Base-by-base conservation (phyloP, 2,329 filamentous ascomycete species). In the Venturia effusa region DNA sequence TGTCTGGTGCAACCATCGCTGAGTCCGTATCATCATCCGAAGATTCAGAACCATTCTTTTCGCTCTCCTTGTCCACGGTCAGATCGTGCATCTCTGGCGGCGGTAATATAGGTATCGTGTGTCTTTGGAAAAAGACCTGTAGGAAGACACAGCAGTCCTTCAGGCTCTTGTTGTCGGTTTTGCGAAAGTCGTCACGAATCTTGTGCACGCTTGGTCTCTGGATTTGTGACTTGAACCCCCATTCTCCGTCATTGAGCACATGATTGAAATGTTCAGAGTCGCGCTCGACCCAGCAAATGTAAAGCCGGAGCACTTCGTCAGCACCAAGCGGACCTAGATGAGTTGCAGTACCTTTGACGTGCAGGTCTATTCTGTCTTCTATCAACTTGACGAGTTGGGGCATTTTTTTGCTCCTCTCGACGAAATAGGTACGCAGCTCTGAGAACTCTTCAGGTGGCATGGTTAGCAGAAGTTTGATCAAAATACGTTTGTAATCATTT, bases 401-500 rank as follows among this genome's bases (percentile, higher is more conserved):
- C 3, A 57, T 34, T 34, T 10, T 55, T 11, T 13, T 55, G 27
- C 11, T 32, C 8, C 15, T 39, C 2, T 39, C 7, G 6, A 34
- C 8, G 15, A 57, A 32, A 34, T 34, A 57, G 30, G 15, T 34
- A 4, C 30, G 37, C 17, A 63, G 45, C 43, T 57, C 40, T 8
- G 24, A 40, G 32, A 54, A 63, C 34, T 63, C 61, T 45, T 40
- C 10, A 5, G 24, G 19, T 13, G 61, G 61, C 61, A 63, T 63
- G 3, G 45, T 57, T 5, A 68, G 65, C 0, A 82, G 68, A 1
- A 76, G 66, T 61, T 79, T 78, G 60, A 80, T 75, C 27, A 82
- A 66, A 1, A 80, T 68, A 6, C 78, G 74, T 45, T 76, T 74
- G 13, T 78, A 71, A 66, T 83, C 79, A 10, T 66, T 54, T 2